phyloP scores from a whole-genome alignment of 306 rosid species.

The Ormosia emarginata region DNA sequence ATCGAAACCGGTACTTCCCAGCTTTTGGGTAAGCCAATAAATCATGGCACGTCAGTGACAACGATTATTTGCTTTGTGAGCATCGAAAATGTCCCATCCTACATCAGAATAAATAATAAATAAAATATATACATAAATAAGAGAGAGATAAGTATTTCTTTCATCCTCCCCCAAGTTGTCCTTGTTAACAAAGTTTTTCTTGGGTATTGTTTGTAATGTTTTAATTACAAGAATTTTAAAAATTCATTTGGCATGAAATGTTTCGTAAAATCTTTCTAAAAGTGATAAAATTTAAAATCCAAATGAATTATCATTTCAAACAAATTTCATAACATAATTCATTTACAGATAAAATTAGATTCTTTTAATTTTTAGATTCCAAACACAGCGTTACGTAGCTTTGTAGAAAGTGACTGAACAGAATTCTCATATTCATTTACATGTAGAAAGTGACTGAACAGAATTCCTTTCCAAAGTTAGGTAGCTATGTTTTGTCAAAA shows the following conservation, averaged over 20 bases:
- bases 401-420: background rate
- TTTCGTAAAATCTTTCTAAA: background rate
- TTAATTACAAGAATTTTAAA: too few relatives aligned
- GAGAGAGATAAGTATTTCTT: background rate
- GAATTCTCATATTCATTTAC: too few relatives aligned
- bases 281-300: background rate
- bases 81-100: background rate
- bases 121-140: too few relatives aligned
- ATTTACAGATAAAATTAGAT: background rate
- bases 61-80: background rate
- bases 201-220: too few relatives aligned
- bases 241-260: background rate
- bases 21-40: constrained; percentile 10
- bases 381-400: background rate
- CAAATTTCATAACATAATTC: background rate
- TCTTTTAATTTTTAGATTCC: background rate
- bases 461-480: background rate
- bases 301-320: background rate
- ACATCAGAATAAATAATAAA: too few relatives aligned
- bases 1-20: background rate
- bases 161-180: background rate
- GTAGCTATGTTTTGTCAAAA: background rate
- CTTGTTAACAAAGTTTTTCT: background rate
- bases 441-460: background rate
- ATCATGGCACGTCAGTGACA: background rate